Percentiles rank a stretch among this genome's conserved stretches.
Evolutionary conservation across 768 basidiomycete species (phyloP).

Genomic region (Kondoa malvinella): DNA sequence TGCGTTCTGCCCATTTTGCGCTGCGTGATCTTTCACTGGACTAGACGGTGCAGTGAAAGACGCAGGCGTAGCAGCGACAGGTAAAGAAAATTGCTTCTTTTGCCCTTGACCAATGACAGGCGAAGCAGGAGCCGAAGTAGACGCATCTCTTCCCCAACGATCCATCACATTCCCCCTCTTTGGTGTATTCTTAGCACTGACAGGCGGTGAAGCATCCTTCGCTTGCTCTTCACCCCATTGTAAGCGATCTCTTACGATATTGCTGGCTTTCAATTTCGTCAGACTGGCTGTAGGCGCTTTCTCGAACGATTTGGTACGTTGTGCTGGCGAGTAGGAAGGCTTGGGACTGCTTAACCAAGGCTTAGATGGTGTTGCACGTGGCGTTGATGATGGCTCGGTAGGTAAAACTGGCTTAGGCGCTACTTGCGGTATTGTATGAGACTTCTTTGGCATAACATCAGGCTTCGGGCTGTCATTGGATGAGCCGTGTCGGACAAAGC

Average conservation of each 20-base stretch:
- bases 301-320: neutral
- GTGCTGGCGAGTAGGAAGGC: neutral
- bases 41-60: too few relatives aligned
- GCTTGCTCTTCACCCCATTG: conserved; percentile 16
- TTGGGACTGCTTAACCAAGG: too few relatives aligned
- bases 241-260: conserved; percentile 14
- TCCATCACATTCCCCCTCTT: neutral
- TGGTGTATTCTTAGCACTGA: neutral
- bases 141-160: neutral
- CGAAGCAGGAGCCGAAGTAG: neutral
- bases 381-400: neutral
- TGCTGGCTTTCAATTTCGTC: conserved; percentile 8
- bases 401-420: neutral
- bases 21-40: too few relatives aligned
- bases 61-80: neutral
- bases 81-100: neutral
- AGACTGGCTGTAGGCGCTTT: conserved; percentile 8
- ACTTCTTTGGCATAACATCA: too few relatives aligned
- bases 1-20: too few relatives aligned
- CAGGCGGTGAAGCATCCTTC: neutral
- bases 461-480: too few relatives aligned
- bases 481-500: too few relatives aligned
- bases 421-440: too few relatives aligned
- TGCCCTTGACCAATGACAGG: neutral
- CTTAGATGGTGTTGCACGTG: neutral